These are phyloP conservation scores for Primulina eburnea DNA, from an alignment of 257 asterid species.

Conservation along the genomic window DNA sequence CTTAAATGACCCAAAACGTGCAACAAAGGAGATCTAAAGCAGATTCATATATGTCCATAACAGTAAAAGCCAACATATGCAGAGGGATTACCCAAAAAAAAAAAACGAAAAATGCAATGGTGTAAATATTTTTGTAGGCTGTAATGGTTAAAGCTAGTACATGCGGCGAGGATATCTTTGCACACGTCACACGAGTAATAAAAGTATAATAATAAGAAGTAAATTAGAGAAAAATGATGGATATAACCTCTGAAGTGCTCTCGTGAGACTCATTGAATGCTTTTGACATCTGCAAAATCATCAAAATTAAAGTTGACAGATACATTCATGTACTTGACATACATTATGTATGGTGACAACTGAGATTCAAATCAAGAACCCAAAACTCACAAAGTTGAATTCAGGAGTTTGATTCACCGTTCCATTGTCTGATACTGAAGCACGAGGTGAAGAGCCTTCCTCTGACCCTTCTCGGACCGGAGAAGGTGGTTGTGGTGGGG, in stretches of 20 bases:
- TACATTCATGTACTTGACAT: background rate
- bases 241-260: slow-evolving; percentile 62
- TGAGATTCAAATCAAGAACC: slow-evolving; percentile 6
- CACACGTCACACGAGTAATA: background rate
- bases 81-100: background rate
- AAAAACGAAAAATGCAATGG: background rate
- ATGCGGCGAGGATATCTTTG: background rate
- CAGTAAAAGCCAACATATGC: background rate
- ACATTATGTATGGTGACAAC: background rate
- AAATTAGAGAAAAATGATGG: background rate
- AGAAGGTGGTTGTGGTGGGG: slow-evolving; percentile 71
- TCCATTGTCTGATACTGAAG: slow-evolving; percentile 48
- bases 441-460: slow-evolving; percentile 66
- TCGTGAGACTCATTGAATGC: slow-evolving; percentile 57
- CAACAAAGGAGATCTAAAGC: background rate
- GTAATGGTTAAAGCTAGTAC: background rate
- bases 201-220: background rate
- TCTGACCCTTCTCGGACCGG: slow-evolving; percentile 79
- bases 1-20: background rate
- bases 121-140: background rate
- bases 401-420: slow-evolving; percentile 44
- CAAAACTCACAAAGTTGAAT: slow-evolving; percentile 28
- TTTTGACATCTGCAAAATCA: slow-evolving; percentile 46
- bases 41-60: background rate
- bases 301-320: slow-evolving; percentile 6